These are phyloP conservation scores for Solanum phureja DNA, from an alignment of 257 asterid species.

Conservation along the genomic window DNA sequence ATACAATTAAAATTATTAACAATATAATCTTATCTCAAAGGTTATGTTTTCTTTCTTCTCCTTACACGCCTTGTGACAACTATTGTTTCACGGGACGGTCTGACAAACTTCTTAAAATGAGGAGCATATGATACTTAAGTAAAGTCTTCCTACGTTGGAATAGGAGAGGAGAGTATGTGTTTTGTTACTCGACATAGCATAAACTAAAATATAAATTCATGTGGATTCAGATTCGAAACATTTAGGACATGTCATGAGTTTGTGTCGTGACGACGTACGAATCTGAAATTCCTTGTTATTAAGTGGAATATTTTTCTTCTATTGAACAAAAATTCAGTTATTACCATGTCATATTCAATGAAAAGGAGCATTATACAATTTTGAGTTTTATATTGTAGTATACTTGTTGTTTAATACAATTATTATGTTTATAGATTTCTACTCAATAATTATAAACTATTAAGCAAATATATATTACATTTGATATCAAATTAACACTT, in stretches of 20 bases:
- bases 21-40: not conserved
- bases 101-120: not conserved
- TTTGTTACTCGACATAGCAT: not conserved
- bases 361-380: not conserved
- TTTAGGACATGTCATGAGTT: not conserved
- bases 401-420: not conserved
- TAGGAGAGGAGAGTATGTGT: not conserved
- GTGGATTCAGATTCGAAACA: fast-evolving
- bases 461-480: not conserved
- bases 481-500: not conserved
- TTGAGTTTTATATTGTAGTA: not conserved
- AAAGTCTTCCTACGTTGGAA: not conserved
- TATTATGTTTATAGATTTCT: not conserved
- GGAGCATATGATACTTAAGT: not conserved
- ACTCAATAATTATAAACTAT: not conserved
- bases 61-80: not conserved
- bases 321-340: not conserved
- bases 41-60: not conserved
- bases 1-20: not conserved
- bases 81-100: too few species aligned
- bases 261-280: not conserved
- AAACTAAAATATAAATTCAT: not conserved
- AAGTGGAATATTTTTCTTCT: not conserved
- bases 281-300: not conserved
- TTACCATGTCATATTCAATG: not conserved